Evolutionary conservation across 768 basidiomycete genomes (phyloP).

Genomic region (Leccinum subgranulosum): DNA sequence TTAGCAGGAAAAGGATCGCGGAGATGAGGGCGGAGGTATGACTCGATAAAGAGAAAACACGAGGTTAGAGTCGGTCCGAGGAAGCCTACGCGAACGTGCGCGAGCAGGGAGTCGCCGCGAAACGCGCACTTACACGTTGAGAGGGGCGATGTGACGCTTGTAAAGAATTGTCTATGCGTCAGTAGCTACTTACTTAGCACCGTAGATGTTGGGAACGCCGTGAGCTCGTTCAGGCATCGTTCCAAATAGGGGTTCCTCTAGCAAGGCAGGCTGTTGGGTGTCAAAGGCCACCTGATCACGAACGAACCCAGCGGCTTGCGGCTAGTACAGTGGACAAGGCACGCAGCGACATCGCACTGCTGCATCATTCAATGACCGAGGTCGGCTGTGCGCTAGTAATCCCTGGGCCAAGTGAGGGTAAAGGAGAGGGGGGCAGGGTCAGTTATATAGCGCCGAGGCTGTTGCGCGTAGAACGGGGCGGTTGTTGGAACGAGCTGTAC

Average conservation of each 20-base stretch:
- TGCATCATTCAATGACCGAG: not conserved
- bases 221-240: not conserved
- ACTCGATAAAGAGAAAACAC: not conserved
- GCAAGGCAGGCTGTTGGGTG: not conserved
- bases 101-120: not conserved
- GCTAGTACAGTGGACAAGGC: not conserved
- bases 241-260: not conserved
- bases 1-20: not conserved
- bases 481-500: not conserved
- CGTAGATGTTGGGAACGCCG: not conserved
- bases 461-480: not conserved
- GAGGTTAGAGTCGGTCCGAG: not conserved
- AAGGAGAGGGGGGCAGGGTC: not conserved
- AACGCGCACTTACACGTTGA: not conserved
- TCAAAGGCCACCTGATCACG: not conserved
- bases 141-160: not conserved
- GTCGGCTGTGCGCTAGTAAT: not conserved
- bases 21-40: not conserved
- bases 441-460: not conserved
- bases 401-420: not conserved
- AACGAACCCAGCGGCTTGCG: not conserved
- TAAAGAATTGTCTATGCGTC: not conserved
- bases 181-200: not conserved
- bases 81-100: slow-evolving; percentile 1
- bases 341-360: not conserved